Evolutionary conservation across 2,329 filamentous ascomycete species (phyloP), one percentile per base, ranked within the genome.

Genomic region (Trichoderma sp.): DNA sequence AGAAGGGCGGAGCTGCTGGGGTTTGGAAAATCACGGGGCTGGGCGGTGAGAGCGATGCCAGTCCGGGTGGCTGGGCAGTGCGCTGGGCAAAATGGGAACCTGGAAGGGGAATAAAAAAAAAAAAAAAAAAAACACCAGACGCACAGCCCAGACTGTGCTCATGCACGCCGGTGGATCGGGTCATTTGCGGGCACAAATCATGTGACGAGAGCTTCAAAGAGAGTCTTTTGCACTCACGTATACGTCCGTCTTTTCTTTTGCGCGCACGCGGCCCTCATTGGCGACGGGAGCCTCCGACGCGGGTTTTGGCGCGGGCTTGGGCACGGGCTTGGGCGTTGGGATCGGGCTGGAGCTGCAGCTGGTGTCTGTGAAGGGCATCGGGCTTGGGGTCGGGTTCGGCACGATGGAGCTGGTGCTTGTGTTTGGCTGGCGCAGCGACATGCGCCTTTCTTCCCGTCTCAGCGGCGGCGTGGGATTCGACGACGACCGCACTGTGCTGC

Each of bases 221-320:
- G 42, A 64, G 91, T 61, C 50, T n/a, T 50, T 34, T 69, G 37
- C 57, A 69, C 93, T 90, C 87, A 97, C 93, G 83, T 92, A 97
- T 82, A 97, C 90, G 85, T 97, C 92, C 79, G 92, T 86, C 92
- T 97, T 97, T 82, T 90, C 91, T 84, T 89, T 90, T 77, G 90
- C 83, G 79, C 92, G 92, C 81, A 88, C 89, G 82, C 93, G 93
- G 83, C 92, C 91, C 86, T 93, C 92, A 83, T 94, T 93, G 80
- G 90, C 91, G 80, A 93, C 86, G 75, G 92, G 92, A 77, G 90
- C 90, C 72, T 76, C 70, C 61, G 67, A 67, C 68, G 70, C 63
- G 8, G 59, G 27, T 19, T 54, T 48, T 13, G 52, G n/a, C n/a
- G 27, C 17, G 9, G 52, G 9, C 12, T 19, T 34, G 10, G 42